Percentiles rank a stretch among this genome's conserved stretches.
These are phyloP conservation scores for Mortierella antarctica DNA, from an alignment of 192 early-diverging fungal genomes.

Conservation along the genomic window DNA sequence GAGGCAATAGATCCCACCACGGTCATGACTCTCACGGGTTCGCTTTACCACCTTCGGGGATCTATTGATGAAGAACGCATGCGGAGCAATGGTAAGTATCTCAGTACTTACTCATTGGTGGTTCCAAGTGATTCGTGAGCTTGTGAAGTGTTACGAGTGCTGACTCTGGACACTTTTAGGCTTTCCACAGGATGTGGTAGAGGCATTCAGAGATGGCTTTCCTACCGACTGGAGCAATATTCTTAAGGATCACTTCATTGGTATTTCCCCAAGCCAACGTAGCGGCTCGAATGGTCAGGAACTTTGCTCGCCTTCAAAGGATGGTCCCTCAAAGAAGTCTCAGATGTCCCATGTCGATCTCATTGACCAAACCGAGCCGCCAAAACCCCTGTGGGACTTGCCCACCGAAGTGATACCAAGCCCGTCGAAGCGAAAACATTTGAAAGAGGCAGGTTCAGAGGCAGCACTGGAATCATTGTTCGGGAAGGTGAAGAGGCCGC, in stretches of 20 bases:
- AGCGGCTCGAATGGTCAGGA: no score
- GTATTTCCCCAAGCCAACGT: no score
- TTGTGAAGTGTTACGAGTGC: not conserved
- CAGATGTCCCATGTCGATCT: no score
- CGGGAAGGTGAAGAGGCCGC: no score
- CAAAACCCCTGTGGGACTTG: no score
- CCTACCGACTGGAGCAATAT: slow-evolving; percentile 2
- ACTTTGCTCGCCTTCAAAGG: no score
- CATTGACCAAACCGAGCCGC: no score
- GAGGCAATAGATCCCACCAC: not conserved
- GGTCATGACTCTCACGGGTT: slow-evolving; percentile 9
- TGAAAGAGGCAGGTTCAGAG: no score
- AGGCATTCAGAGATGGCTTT: slow-evolving; percentile 10
- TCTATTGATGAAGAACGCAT: slow-evolving; percentile 12
- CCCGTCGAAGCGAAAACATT: no score
- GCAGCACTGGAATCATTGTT: no score
- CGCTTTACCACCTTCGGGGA: slow-evolving; percentile 7
- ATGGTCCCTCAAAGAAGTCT: no score
- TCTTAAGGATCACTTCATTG: not conserved
- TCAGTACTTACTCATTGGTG: not conserved
- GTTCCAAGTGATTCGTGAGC: not conserved
- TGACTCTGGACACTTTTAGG: not conserved
- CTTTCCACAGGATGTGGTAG: slow-evolving; percentile 11
- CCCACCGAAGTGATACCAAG: no score
- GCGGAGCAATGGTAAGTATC: slow-evolving; percentile 13